Evolutionary conservation across 148 eudicot genomes (phyloP).

Genomic region (Simmondsia chinensis): DNA sequence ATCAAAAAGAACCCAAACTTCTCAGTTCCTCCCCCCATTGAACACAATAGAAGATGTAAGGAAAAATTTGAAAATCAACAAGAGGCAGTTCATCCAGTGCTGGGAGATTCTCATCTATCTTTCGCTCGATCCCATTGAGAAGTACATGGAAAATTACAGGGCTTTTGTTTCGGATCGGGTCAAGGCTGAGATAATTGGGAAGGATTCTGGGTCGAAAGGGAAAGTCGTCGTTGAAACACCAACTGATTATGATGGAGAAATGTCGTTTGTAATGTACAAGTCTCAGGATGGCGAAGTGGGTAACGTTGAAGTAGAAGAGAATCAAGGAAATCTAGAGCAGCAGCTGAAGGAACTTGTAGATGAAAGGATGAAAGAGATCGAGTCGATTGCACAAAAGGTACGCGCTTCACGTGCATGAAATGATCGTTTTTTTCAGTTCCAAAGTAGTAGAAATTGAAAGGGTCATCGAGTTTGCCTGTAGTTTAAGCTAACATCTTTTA

Average conservation of each 20-base stretch:
- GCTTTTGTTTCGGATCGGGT: constrained; percentile 45
- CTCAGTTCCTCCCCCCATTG: constrained; percentile 43
- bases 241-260: constrained; percentile 46
- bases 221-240: constrained; percentile 60
- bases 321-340: constrained; percentile 44
- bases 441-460: no score
- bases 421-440: no score
- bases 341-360: constrained; percentile 64
- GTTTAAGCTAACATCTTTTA: no score
- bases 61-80: constrained; percentile 67
- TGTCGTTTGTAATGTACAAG: constrained; percentile 78
- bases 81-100: constrained; percentile 70
- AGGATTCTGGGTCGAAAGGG: constrained; percentile 51
- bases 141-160: constrained; percentile 57
- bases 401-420: constrained; percentile 7
- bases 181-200: constrained; percentile 61
- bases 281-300: constrained; percentile 33
- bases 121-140: constrained; percentile 56
- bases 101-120: constrained; percentile 90
- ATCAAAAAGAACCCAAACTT: constrained; percentile 47
- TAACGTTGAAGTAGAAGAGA: constrained; percentile 32
- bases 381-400: constrained; percentile 56
- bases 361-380: constrained; percentile 47
- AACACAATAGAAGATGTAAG: constrained; percentile 55
- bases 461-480: no score